Evolutionary conservation across 192 early-diverging fungal genomes (phyloP).

Genomic region (Dissophora globulifera): DNA sequence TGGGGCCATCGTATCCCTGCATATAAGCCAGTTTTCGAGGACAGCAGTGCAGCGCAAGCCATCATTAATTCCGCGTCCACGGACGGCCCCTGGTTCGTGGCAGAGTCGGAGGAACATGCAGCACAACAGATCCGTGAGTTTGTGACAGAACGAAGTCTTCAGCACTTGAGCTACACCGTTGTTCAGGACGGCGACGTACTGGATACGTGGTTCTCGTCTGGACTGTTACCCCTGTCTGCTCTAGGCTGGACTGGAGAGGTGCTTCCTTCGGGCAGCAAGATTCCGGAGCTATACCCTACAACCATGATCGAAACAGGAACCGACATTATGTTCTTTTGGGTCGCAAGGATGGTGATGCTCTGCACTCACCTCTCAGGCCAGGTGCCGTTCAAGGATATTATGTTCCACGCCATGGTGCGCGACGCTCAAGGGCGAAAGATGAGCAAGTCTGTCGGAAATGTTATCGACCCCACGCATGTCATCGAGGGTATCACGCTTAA

Average conservation of each 20-base stretch:
- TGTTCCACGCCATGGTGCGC: conserved; percentile 93
- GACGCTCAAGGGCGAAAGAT: conserved; percentile 93
- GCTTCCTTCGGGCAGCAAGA: conserved; percentile 46
- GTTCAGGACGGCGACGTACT: conserved; percentile 91
- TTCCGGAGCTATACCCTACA: conserved; percentile 78
- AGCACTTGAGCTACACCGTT: conserved; percentile 50
- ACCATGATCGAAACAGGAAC: conserved; percentile 91
- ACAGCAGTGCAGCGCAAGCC: background rate
- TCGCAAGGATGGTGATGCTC: conserved; percentile 97
- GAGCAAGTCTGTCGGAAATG: conserved; percentile 88
- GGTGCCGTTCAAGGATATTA: conserved; percentile 87
- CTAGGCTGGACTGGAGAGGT: conserved; percentile 58
- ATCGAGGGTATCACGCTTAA: conserved; percentile 82
- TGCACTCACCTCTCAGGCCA: conserved; percentile 83
- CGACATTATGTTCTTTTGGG: conserved; percentile 99
- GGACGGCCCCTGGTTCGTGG: conserved; percentile 75
- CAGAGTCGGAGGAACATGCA: conserved; percentile 65
- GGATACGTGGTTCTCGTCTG: conserved; percentile 99
- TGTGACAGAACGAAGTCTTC: conserved; percentile 53
- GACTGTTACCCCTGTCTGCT: conserved; percentile 87
- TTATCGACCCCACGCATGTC: conserved; percentile 85
- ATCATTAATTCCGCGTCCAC: conserved; percentile 28
- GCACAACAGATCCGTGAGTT: conserved; percentile 61
- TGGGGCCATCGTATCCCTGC: conserved; percentile 97
- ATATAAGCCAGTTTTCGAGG: conserved; percentile 75